Evolutionary conservation across 2,329 filamentous ascomycete genomes (phyloP).

Genomic region (Coleophoma eucalyptorum): DNA sequence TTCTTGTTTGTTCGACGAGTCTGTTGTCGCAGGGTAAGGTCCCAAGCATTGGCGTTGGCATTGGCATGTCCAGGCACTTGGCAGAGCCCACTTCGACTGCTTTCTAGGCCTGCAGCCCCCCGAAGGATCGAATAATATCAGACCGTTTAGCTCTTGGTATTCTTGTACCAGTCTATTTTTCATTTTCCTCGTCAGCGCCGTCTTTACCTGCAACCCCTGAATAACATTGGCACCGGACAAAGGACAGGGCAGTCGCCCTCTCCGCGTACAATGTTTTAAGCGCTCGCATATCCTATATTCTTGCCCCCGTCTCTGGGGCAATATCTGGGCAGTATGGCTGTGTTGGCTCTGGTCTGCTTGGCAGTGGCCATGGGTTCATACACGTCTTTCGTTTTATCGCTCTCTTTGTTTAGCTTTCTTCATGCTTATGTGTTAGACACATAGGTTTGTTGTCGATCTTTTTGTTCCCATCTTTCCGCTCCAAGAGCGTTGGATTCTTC

Average conservation of each 20-base stretch:
- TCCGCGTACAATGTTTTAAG: too few relatives aligned
- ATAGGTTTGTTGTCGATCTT: too few relatives aligned
- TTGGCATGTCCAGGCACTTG: not conserved
- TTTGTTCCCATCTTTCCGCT: not conserved
- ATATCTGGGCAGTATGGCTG: not conserved
- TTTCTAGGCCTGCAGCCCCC: not conserved
- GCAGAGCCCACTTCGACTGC: not conserved
- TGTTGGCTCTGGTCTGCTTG: not conserved
- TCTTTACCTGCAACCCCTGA: not conserved
- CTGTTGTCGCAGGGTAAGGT: not conserved
- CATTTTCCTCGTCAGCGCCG: not conserved
- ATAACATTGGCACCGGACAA: too few relatives aligned
- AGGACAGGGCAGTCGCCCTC: too few relatives aligned
- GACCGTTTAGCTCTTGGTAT: slow-evolving; percentile 1
- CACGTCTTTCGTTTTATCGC: not conserved
- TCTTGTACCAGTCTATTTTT: not conserved
- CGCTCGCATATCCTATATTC: too few relatives aligned
- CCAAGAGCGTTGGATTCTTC: not conserved
- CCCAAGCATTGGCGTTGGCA: not conserved
- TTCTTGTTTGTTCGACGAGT: too few relatives aligned
- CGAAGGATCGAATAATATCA: not conserved
- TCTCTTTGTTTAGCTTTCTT: not conserved
- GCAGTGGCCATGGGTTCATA: not conserved
- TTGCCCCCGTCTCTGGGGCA: not conserved
- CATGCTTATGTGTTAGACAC: not conserved